Evolutionary conservation across 345 rosid genomes (phyloP).

Genomic region (Corchorus capsularis): DNA sequence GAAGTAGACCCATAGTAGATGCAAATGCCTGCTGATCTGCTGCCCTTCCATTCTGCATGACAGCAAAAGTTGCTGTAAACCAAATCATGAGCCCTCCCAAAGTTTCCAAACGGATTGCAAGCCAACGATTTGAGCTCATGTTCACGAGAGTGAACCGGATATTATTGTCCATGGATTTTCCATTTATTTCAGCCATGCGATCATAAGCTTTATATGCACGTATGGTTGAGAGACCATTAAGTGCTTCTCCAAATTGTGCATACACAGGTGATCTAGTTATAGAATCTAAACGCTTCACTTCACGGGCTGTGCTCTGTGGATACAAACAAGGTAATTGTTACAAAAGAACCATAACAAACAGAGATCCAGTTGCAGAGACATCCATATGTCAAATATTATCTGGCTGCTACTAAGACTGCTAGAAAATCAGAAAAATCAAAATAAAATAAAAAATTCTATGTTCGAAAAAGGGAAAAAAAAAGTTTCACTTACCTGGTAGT

Average conservation of each 20-base stretch:
- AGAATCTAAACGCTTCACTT: conserved; percentile 95
- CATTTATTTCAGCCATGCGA: conserved; percentile 91
- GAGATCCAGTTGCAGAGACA: not conserved
- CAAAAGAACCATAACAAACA: conserved; percentile 16
- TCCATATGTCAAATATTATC: conserved; percentile 1
- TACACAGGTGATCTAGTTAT: conserved; percentile 94
- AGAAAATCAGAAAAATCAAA: not conserved
- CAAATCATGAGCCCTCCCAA: conserved; percentile 98
- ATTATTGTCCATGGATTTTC: conserved; percentile 92
- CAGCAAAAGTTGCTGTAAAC: conserved; percentile 98
- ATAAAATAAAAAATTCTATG: not conserved
- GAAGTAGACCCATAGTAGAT: conserved; percentile 97
- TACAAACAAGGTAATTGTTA: conserved; percentile 26
- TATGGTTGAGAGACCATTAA: conserved; percentile 86
- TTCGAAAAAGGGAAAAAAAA: not conserved
- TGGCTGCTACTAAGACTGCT: not conserved
- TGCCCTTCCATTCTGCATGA: conserved; percentile 91
- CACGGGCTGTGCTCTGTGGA: conserved; percentile 91
- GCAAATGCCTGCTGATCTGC: conserved; percentile 89
- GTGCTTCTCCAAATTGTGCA: conserved; percentile 98
- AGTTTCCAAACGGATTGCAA: conserved; percentile 88
- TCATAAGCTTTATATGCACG: conserved; percentile 98
- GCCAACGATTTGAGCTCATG: conserved; percentile 97
- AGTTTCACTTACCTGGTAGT: conserved; percentile 73
- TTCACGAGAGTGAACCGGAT: conserved; percentile 85